A percentile compares a stretch with the other conserved stretches of the same genome.
Conservation (phyloP, 176 grass and related monocot genomes). For the Rhynchospora breviuscula region DNA sequence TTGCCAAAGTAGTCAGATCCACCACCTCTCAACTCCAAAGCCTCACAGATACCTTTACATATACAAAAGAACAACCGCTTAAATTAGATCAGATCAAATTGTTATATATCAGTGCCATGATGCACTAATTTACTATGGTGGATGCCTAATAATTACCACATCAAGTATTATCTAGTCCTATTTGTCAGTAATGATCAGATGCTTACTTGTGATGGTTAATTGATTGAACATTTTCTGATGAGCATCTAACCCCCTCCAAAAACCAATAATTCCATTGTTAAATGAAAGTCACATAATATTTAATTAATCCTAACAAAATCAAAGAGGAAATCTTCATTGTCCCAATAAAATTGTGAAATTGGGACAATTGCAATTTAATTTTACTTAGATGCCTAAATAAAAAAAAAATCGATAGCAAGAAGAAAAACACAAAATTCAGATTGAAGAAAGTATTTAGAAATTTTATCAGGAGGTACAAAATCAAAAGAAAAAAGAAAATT, state of each 20-base stretch:
- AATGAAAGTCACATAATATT: background rate
- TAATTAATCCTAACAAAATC: background rate
- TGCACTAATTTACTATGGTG: too few relatives aligned
- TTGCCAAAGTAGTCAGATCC: constrained; percentile 96
- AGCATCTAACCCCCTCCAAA: constrained; percentile 48
- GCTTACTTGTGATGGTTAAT: constrained; percentile 61
- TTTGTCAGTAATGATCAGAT: background rate
- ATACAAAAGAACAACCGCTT: background rate
- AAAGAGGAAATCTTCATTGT: background rate
- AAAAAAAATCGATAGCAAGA: too few relatives aligned
- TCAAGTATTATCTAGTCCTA: too few relatives aligned
- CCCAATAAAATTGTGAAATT: background rate
- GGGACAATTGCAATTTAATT: too few relatives aligned
- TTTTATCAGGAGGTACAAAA: too few relatives aligned
- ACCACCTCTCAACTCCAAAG: constrained; percentile 87
- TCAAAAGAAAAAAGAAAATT: too few relatives aligned
- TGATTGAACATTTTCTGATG: constrained; percentile 54
- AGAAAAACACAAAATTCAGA: too few relatives aligned
- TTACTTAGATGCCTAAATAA: too few relatives aligned
- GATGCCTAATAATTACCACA: background rate
- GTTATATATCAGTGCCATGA: too few relatives aligned
- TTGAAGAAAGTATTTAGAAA: too few relatives aligned
- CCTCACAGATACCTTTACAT: constrained; percentile 65
- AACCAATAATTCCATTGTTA: background rate
- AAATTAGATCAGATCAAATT: background rate